A percentile compares a stretch with the other conserved stretches of the same genome.
These are phyloP conservation scores for Aureobasidium sp. DNA, from an alignment of 2,329 filamentous ascomycete species.

Conservation along the genomic window DNA sequence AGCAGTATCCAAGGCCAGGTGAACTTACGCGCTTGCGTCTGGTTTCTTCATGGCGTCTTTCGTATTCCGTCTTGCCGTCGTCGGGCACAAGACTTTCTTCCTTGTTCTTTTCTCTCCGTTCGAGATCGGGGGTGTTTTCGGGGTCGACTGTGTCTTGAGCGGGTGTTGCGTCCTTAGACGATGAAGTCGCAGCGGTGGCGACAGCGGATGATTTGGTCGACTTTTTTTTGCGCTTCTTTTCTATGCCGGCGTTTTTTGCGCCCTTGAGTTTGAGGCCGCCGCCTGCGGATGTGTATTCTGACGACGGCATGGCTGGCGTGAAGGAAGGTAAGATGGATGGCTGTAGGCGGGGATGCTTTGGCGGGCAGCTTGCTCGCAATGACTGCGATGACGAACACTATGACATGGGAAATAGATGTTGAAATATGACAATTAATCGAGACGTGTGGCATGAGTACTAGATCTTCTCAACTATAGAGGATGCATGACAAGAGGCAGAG, in stretches of 20 bases:
- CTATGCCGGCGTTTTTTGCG: constrained; percentile 51
- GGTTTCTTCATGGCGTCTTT: constrained; percentile 71
- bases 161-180: constrained; percentile 17
- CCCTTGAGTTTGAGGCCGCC: constrained; percentile 84
- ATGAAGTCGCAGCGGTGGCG: constrained; percentile 1
- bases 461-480: not conserved
- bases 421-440: no score
- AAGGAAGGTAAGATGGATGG: not conserved
- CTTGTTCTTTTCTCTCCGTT: constrained; percentile 13
- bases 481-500: not conserved
- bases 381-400: not conserved
- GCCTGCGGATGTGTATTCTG: constrained; percentile 64
- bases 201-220: constrained; percentile 25
- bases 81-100: constrained; percentile 15
- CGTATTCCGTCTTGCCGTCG: constrained; percentile 70
- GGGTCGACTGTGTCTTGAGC: not conserved
- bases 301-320: constrained; percentile 51
- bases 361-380: not conserved
- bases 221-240: constrained; percentile 57
- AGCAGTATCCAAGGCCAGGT: not conserved
- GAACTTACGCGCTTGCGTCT: constrained; percentile 66
- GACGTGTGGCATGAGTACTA: not conserved
- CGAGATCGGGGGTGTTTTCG: not conserved
- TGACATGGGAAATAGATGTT: not conserved
- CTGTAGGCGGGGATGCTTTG: not conserved